phyloP scores from a whole-genome alignment of 805 yeast genomes.

The Hanseniaspora lachancei region DNA sequence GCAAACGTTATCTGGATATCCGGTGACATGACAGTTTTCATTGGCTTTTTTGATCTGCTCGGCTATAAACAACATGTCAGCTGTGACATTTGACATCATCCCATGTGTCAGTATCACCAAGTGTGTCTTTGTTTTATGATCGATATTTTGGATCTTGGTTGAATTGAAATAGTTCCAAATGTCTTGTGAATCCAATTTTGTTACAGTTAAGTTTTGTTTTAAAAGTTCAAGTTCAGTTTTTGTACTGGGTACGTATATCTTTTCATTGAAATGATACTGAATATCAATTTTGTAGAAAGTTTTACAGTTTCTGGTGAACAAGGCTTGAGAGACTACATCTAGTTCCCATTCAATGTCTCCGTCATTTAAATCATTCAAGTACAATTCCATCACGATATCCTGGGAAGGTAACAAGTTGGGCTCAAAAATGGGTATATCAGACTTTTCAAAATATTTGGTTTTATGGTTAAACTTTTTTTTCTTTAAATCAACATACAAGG shows the following conservation, averaged over 20 bases:
- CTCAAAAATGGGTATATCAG: slow-evolving; percentile 65
- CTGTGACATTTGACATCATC: slow-evolving; percentile 58
- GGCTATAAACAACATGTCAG: slow-evolving; percentile 62
- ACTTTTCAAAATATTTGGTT: slow-evolving; percentile 44
- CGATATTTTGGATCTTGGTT: slow-evolving; percentile 13
- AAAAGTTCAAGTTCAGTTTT: slow-evolving; percentile 17
- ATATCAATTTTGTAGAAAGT: slow-evolving; percentile 50
- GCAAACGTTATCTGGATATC: slow-evolving; percentile 57
- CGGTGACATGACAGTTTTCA: slow-evolving; percentile 46
- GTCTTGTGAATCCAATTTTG: slow-evolving; percentile 45
- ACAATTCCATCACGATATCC: slow-evolving; percentile 43
- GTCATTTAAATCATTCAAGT: slow-evolving; percentile 48
- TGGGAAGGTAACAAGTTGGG: slow-evolving; percentile 63
- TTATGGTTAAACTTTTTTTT: slow-evolving; percentile 42
- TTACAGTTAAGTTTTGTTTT: slow-evolving; percentile 30
- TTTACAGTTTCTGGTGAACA: slow-evolving; percentile 50
- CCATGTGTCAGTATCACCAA: slow-evolving; percentile 67
- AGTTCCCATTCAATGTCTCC: slow-evolving; percentile 49
- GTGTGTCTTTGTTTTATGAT: slow-evolving; percentile 36
- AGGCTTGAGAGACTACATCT: slow-evolving; percentile 57
- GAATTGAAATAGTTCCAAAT: slow-evolving; percentile 51
- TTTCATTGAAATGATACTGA: slow-evolving; percentile 29
- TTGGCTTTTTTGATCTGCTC: slow-evolving; percentile 41
- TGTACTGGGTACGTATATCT: slow-evolving; percentile 18
- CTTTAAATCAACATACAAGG: slow-evolving; percentile 58